These are phyloP conservation scores for Candida nitratophila DNA, from an alignment of 805 yeast genomes.

Conservation along the genomic window DNA sequence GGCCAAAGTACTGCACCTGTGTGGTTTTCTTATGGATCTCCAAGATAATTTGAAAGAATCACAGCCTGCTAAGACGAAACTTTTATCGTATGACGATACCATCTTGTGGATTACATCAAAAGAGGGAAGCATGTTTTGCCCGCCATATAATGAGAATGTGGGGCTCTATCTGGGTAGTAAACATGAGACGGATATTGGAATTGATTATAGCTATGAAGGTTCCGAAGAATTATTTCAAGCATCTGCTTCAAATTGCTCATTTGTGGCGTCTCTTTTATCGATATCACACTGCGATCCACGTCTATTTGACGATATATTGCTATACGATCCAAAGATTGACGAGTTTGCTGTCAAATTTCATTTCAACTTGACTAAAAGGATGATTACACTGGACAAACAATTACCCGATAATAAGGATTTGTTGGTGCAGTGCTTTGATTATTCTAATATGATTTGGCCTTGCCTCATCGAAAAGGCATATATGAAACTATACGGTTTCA, in stretches of 20 bases:
- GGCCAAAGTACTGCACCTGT: constrained; percentile 4
- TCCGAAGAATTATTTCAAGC: constrained; percentile 38
- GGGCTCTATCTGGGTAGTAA: neutral
- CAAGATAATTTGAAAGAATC: constrained; percentile 6
- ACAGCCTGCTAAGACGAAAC: neutral
- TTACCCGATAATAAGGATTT: constrained; percentile 30
- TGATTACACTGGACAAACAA: constrained; percentile 38
- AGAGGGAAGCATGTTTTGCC: neutral
- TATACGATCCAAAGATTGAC: constrained; percentile 14
- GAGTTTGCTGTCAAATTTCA: constrained; percentile 30
- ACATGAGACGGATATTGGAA: too few species aligned
- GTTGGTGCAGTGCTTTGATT: constrained; percentile 30
- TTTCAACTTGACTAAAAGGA: constrained; percentile 48
- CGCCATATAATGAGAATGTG: constrained; percentile 1
- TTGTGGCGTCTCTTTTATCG: constrained; percentile 62
- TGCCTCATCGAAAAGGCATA: constrained; percentile 76
- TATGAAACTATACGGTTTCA: constrained; percentile 37
- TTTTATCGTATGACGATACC: constrained; percentile 7
- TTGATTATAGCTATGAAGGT: constrained; percentile 4
- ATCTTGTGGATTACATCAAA: constrained; percentile 18
- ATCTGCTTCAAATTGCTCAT: constrained; percentile 60
- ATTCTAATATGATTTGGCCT: constrained; percentile 46
- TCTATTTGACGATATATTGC: constrained; percentile 22
- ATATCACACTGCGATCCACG: constrained; percentile 24
- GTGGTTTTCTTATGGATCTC: constrained; percentile 6